Percentiles rank a stretch among this genome's conserved stretches.
phyloP scores from a whole-genome alignment of 805 yeast genomes.

The Candida caryicola region DNA sequence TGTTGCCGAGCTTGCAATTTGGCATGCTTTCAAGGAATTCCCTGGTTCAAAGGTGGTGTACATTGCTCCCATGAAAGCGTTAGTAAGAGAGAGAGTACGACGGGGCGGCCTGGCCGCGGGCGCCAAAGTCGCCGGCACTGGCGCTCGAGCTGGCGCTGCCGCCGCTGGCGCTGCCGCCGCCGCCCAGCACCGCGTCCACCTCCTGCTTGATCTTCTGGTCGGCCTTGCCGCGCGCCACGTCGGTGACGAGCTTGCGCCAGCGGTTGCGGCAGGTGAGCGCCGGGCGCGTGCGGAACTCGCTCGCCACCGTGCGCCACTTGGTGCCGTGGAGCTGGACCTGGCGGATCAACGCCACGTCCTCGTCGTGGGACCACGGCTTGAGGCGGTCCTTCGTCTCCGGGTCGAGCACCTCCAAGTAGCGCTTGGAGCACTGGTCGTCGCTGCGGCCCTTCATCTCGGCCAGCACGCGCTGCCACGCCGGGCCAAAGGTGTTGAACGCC shows the following conservation, averaged over 20 bases:
- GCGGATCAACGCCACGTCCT: slow-evolving; percentile 67
- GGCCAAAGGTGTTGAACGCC: slow-evolving; percentile 68
- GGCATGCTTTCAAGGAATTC: not conserved
- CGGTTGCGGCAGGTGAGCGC: slow-evolving; percentile 87
- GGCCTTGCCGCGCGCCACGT: slow-evolving; percentile 68
- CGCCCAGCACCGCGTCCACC: slow-evolving; percentile 37
- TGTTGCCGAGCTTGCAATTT: slow-evolving; percentile 4
- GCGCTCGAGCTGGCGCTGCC: not conserved
- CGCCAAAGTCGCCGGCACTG: not conserved
- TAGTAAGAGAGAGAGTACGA: not conserved
- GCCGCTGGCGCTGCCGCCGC: slow-evolving; percentile 6
- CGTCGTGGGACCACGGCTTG: slow-evolving; percentile 75
- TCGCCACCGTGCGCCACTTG: slow-evolving; percentile 81
- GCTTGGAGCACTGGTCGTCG: slow-evolving; percentile 91
- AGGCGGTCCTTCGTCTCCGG: slow-evolving; percentile 76
- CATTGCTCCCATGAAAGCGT: not conserved
- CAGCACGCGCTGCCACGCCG: slow-evolving; percentile 85
- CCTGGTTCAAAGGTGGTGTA: not conserved
- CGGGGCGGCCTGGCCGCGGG: not conserved
- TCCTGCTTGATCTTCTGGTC: slow-evolving; percentile 52
- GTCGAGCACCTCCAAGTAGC: slow-evolving; percentile 84
- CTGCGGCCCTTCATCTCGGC: slow-evolving; percentile 77
- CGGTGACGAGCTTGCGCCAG: slow-evolving; percentile 84
- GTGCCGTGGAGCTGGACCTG: slow-evolving; percentile 75
- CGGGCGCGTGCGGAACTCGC: slow-evolving; percentile 73